Base-by-base conservation (phyloP, 169 alveolate genomes). In the Plasmodium relictum region DNA sequence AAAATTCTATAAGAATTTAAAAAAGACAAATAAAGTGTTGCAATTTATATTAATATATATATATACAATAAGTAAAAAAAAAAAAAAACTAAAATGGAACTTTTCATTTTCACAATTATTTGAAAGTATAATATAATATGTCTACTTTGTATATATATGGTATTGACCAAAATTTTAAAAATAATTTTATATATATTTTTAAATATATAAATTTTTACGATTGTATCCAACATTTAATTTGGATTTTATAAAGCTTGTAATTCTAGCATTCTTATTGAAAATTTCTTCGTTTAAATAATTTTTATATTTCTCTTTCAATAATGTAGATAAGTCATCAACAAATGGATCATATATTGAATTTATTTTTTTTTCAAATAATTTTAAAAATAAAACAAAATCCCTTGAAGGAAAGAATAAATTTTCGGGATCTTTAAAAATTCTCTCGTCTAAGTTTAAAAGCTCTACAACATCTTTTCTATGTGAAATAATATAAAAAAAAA, bases 381-480 rank as follows among this genome's bases (percentile, higher is more conserved):
- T 86, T 22, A 86, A 39, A 74, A 86, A 86, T 6, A 39, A 42
- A 42, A 18, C 37, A 31, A 86, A 86, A 41, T 86, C 76, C 10
- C 88, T 41, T 10, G 92, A 70, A 14, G 83, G 83, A 63, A 86
- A 86, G 39, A 86, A 65, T n/a, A 86, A 18, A 54, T 71, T 86
- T 54, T 86, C 92, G n/a, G 92, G 87, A 54, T 69, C 88, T 41
- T 71, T 86, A 42, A 86, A 86, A 59, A 86, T 72, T 8, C 92
- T 26, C 61, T 86, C 92, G 44, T 86, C 92, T 65, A 86, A 74
- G 65, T 86, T 44, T 62, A 86, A 45, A 42, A 86, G 88, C 4
- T 86, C 74, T 10, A 14, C 26, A 37, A 86, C 76, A 48, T 71
- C 62, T 65, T 63, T 61, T 72, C 92, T 86, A 45, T 44, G 69